These are phyloP conservation scores for Backusella tarrabulga DNA, from an alignment of 192 early-diverging fungal species.

Conservation along the genomic window DNA sequence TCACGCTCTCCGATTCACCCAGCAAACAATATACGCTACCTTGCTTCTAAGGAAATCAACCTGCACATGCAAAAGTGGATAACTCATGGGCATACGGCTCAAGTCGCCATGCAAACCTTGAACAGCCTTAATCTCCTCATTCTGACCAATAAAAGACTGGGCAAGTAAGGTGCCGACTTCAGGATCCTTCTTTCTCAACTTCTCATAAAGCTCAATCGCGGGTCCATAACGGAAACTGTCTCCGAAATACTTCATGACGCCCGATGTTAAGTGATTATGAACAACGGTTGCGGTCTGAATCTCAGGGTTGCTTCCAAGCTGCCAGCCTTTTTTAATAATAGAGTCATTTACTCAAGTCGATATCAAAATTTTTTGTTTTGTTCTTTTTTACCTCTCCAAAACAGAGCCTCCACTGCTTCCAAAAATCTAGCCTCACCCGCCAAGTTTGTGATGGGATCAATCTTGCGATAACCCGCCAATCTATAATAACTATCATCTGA, in stretches of 20 bases:
- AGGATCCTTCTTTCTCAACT: slow-evolving; percentile 73
- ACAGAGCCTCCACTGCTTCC: slow-evolving; percentile 78
- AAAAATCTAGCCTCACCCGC: slow-evolving; percentile 78
- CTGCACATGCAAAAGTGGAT: slow-evolving; percentile 85
- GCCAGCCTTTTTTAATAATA: slow-evolving; percentile 61
- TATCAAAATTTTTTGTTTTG: not conserved
- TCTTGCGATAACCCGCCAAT: slow-evolving; percentile 84
- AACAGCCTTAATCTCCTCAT: slow-evolving; percentile 94
- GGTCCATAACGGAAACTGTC: slow-evolving; percentile 78
- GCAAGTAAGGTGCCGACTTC: slow-evolving; percentile 91
- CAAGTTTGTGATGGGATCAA: slow-evolving; percentile 81
- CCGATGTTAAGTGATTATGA: slow-evolving; percentile 88
- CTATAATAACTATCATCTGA: slow-evolving; percentile 85
- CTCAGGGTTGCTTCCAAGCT: slow-evolving; percentile 89
- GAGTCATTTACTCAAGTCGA: not conserved
- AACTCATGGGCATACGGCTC: slow-evolving; percentile 76
- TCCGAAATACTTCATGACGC: slow-evolving; percentile 86
- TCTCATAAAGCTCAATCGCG: slow-evolving; percentile 82
- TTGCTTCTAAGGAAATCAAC: slow-evolving; percentile 85
- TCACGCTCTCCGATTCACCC: too few relatives aligned
- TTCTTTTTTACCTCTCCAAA: slow-evolving; percentile 69
- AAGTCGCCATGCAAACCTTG: slow-evolving; percentile 83
- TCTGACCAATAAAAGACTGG: slow-evolving; percentile 69
- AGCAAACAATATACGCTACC: slow-evolving; percentile 33
- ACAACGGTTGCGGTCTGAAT: slow-evolving; percentile 92